Evolutionary conservation across 805 yeast species (phyloP).

Genomic region (Saturnispora quitensis): DNA sequence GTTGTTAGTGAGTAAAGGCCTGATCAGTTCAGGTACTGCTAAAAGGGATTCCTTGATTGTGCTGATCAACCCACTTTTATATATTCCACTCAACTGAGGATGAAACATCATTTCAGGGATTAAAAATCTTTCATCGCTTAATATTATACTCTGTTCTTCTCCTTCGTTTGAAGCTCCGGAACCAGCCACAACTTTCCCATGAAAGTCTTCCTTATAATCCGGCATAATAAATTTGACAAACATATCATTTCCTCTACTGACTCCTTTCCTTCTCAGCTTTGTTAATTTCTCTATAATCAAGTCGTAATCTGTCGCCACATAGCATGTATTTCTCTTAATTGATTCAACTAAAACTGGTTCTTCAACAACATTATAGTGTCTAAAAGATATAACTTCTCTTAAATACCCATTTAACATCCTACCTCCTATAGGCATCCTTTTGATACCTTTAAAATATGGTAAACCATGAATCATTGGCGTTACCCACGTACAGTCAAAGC

Average conservation of each 20-base stretch:
- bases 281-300: slow-evolving; percentile 21
- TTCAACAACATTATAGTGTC: slow-evolving; percentile 89
- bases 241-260: slow-evolving; percentile 20
- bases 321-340: slow-evolving; percentile 72
- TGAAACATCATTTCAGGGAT: slow-evolving; percentile 82
- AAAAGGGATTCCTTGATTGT: slow-evolving; percentile 59
- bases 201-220: slow-evolving; percentile 69
- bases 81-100: slow-evolving; percentile 72
- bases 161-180: slow-evolving; percentile 44
- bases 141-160: slow-evolving; percentile 22
- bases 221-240: slow-evolving; percentile 75
- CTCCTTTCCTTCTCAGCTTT: slow-evolving; percentile 15
- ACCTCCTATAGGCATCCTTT: slow-evolving; percentile 81
- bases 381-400: slow-evolving; percentile 75
- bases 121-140: slow-evolving; percentile 79
- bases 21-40: slow-evolving; percentile 59
- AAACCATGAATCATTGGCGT: slow-evolving; percentile 76
- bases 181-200: slow-evolving; percentile 43
- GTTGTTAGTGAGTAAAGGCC: slow-evolving; percentile 74
- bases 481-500: slow-evolving; percentile 80
- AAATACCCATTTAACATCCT: slow-evolving; percentile 71
- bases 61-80: slow-evolving; percentile 71
- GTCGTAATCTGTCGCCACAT: slow-evolving; percentile 53
- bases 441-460: slow-evolving; percentile 67
- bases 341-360: slow-evolving; percentile 79